Base-by-base conservation (phyloP, 1,139 yeast species). In the Suhomyces atakaporum region DNA sequence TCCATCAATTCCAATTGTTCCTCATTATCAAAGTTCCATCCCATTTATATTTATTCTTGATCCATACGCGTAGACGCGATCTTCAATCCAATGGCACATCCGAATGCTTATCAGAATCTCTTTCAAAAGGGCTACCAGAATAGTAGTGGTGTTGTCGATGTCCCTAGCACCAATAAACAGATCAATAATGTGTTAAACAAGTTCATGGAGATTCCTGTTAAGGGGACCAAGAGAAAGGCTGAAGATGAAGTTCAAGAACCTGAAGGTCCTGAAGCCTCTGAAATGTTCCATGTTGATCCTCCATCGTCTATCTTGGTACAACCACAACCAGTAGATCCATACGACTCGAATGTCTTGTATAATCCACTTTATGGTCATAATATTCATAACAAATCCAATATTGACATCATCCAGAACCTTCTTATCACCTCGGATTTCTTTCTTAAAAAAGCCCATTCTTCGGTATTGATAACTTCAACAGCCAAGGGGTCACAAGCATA, bases 401-500 rank as follows among this genome's bases (percentile, higher is more conserved):
- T 10, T 6, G 7, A 16, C 16, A 22, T 18, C 13, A 27, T 35
- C 15, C 42, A 46, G 14, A 36, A 50, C 19, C 46, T 56, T 29
- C 25, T 58, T 0, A 18, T 33, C 10, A 34, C 55, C 5, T 53
- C 68, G 2, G 58, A 59, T 9, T 48, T 33, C 30, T 63, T 60
- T 37, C 31, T 59, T 5, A 19, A 40, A 4, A 44, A 47, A 16
- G 73, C 74, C 5, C 63, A 60, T 41, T 36, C 35, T 2, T 20
- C 39, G 2, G 63, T 45, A n/a, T 31, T 46, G 3, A 26, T 35
- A 7, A 42, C 53, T 1, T 41, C 39, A 14, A 30, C 50, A 1
- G 20, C 31, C 11, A 16, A 31, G 6, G 67, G 69, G 1, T 27
- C 53, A 2, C 37, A 47, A 8, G 46, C 45, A 2, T 75, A 75